Evolutionary conservation across 2,329 filamentous ascomycete genomes (phyloP).

Genomic region (Cadophora sp.): DNA sequence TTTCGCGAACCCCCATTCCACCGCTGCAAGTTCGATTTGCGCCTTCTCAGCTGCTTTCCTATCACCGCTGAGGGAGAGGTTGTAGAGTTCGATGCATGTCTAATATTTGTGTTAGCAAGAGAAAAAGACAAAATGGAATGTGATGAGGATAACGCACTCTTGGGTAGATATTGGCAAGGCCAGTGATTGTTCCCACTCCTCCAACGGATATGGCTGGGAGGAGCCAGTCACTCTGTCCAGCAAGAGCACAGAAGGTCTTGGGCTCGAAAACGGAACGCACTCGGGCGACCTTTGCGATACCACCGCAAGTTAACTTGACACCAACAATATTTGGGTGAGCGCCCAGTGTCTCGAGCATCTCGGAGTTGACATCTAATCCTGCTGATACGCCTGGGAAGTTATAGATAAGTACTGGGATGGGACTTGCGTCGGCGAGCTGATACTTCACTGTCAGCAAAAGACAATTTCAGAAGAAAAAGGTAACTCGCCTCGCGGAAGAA

Average conservation of each 20-base stretch:
- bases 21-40: constrained; percentile 66
- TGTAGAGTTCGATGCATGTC: constrained; percentile 64
- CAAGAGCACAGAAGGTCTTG: constrained; percentile 45
- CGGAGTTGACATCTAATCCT: constrained; percentile 53
- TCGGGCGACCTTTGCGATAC: constrained; percentile 53
- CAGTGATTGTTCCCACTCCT: constrained; percentile 65
- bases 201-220: constrained; percentile 65
- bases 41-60: constrained; percentile 63
- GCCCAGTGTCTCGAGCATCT: constrained; percentile 44
- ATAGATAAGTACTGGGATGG: constrained; percentile 54
- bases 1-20: constrained; percentile 72
- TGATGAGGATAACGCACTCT: constrained; percentile 8
- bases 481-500: constrained; percentile 55
- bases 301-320: constrained; percentile 49
- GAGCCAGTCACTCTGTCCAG: constrained; percentile 72
- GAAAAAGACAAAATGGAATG: neutral
- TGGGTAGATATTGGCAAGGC: constrained; percentile 49
- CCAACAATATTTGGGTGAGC: constrained; percentile 47
- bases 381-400: constrained; percentile 54
- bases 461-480: no score
- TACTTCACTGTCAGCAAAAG: constrained; percentile 15
- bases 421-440: constrained; percentile 46
- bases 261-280: constrained; percentile 57
- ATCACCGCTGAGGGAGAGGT: constrained; percentile 62
- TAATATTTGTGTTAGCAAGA: constrained; percentile 32